These are phyloP conservation scores for Beauveria medogensis DNA, from an alignment of 2,329 filamentous ascomycete species.

Conservation along the genomic window DNA sequence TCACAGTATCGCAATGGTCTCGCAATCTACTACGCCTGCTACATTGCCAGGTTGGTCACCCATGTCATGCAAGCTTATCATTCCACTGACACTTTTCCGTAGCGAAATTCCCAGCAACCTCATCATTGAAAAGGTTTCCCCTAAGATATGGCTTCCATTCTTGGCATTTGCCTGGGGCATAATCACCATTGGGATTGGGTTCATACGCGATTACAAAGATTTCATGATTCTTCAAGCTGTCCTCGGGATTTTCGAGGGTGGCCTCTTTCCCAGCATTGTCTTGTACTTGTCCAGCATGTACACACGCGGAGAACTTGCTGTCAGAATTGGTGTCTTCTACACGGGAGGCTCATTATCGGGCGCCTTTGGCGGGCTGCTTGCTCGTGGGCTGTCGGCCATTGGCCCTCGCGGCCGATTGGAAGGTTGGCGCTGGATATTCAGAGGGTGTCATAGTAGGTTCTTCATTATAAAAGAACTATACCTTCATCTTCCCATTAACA, in stretches of 20 bases:
- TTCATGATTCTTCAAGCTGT: slow-evolving; percentile 55
- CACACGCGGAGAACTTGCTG: slow-evolving; percentile 48
- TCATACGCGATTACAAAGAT: slow-evolving; percentile 43
- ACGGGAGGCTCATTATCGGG: slow-evolving; percentile 58
- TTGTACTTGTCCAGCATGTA: slow-evolving; percentile 59
- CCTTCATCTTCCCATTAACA: neutral
- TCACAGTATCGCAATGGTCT: slow-evolving; percentile 57
- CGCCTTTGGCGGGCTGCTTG: slow-evolving; percentile 51
- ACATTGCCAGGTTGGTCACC: slow-evolving; percentile 42
- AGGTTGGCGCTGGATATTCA: slow-evolving; percentile 56
- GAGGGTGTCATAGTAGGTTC: slow-evolving; percentile 44
- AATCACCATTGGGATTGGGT: slow-evolving; percentile 49
- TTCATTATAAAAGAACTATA: too few relatives aligned
- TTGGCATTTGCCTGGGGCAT: slow-evolving; percentile 51
- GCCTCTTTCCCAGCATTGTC: slow-evolving; percentile 59
- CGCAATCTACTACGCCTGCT: slow-evolving; percentile 57
- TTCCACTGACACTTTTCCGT: neutral
- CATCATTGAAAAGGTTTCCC: slow-evolving; percentile 52
- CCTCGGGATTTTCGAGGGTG: slow-evolving; percentile 56
- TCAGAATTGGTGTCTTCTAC: slow-evolving; percentile 61
- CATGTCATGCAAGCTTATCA: neutral
- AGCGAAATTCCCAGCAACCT: slow-evolving; percentile 59
- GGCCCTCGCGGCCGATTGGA: slow-evolving; percentile 43
- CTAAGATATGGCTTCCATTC: slow-evolving; percentile 51
- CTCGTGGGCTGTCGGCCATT: slow-evolving; percentile 53